Evolutionary conservation across 441 rosid genomes (phyloP), one percentile per base, ranked within the genome.

Genomic region (Macaranga tanarius): DNA sequence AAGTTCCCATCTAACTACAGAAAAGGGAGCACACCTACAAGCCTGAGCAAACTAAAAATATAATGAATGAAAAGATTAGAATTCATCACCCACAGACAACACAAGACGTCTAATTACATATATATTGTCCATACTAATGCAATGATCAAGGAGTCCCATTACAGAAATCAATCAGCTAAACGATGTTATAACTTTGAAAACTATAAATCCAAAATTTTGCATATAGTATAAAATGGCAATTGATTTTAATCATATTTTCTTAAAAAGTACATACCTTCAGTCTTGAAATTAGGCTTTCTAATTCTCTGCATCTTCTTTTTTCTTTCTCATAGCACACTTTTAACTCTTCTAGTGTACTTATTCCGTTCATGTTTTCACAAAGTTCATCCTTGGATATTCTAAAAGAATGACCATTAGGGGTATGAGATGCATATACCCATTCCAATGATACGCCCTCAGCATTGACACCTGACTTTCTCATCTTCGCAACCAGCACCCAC

Each of bases 401-500:
- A 68, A 50, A 44, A 20, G 80, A 75, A 63, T 73, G 79, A 56
- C 72, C 63, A 69, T 73, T 67, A 47, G 79, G 79, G 38, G 70
- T 62, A 70, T 73, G 77, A 56, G 78, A 56, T 44, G 51, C 17
- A 40, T 62, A 70, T 31, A 25, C 75, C 40, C 55, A 79, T 55
- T 71, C 71, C 38, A 60, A 79, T 62, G 75, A 62, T 69, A 71
- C 54, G 44, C 74, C 77, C 55, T 83, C 81, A 17, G 71, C 65
- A 78, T 67, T 75, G 40, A 48, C 23, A 60, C 84, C 83, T 28
- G 77, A 75, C 62, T 83, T 85, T 75, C 77, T 84, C 79, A 82
- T 65, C 83, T 83, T 85, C 48, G 87, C 85, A 56, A 90, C 83
- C 69, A 84, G 82, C 74, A 79, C 73, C 92, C 92, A 90, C 88